Conservation (phyloP, 345 rosid genomes). For the Angophora floribunda region DNA sequence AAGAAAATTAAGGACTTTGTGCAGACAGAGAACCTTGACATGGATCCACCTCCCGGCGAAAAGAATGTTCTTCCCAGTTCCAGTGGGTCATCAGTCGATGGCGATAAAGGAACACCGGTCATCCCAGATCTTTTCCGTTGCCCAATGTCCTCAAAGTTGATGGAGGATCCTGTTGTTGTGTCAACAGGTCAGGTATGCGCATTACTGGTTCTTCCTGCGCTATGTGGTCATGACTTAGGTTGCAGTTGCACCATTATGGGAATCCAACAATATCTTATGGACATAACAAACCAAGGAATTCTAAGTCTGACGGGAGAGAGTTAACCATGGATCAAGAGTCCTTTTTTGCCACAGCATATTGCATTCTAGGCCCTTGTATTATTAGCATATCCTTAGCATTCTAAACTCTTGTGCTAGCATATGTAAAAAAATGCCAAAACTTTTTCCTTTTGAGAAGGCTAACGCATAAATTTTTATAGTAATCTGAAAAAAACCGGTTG, state of each 20-base stretch:
- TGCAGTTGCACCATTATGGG: background rate
- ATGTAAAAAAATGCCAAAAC: background rate
- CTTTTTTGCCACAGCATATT: background rate
- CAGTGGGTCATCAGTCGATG: constrained; percentile 42
- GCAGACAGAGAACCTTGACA: constrained; percentile 51
- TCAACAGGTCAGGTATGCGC: constrained; percentile 86
- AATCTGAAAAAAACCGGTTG: background rate
- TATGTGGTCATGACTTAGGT: background rate
- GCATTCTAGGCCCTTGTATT: background rate
- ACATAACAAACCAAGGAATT: background rate
- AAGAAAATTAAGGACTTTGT: constrained; percentile 76
- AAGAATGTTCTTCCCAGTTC: constrained; percentile 24
- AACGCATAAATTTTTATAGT: background rate
- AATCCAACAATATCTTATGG: background rate
- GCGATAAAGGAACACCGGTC: constrained; percentile 47
- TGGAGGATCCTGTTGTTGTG: constrained; percentile 97
- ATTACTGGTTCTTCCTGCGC: background rate
- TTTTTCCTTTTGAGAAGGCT: background rate
- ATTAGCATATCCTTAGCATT: background rate
- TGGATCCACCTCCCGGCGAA: constrained; percentile 28
- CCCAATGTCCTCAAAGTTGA: constrained; percentile 93
- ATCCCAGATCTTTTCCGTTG: constrained; percentile 94
- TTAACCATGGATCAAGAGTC: background rate
- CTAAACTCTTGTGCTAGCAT: too few relatives aligned
- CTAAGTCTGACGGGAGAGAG: background rate